Percentiles rank a stretch among this genome's conserved stretches.
phyloP scores from a whole-genome alignment of 106 monocot genomes.

The Alisma plantagoaquatica region DNA sequence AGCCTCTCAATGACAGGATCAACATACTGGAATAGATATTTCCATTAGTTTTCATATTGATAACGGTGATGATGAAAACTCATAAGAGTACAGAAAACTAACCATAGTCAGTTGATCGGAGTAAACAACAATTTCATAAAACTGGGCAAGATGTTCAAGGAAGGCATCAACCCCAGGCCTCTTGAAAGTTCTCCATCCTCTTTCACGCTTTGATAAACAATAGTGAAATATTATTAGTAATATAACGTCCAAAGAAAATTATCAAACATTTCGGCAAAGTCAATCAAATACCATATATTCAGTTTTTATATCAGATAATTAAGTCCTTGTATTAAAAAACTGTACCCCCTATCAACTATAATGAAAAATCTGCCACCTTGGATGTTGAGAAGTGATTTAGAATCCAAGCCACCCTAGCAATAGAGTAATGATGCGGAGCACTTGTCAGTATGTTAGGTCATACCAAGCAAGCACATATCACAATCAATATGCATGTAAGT shows the following conservation, averaged over 20 bases:
- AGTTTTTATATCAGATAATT: no score
- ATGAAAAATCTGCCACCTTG: no score
- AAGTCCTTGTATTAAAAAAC: no score
- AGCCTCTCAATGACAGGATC: constrained; percentile 92
- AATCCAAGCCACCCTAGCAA: no score
- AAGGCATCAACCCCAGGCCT: constrained; percentile 96
- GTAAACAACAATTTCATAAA: constrained; percentile 95
- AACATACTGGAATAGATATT: constrained; percentile 39
- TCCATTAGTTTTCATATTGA: not conserved
- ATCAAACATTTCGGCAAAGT: not conserved
- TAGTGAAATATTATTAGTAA: no score
- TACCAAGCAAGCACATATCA: no score
- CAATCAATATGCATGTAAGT: no score
- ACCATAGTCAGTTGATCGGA: constrained; percentile 96
- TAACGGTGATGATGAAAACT: not conserved
- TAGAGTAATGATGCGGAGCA: no score
- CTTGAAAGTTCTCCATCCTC: constrained; percentile 98
- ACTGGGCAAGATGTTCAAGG: constrained; percentile 87
- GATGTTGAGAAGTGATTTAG: no score
- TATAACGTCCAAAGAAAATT: no score
- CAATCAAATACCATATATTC: not conserved
- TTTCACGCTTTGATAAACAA: constrained; percentile 63
- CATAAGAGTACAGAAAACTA: constrained; percentile 4
- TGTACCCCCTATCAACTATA: no score
- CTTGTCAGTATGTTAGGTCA: no score